Conservation (phyloP, 345 rosid genomes). For the Leavenworthia alabamica region DNA sequence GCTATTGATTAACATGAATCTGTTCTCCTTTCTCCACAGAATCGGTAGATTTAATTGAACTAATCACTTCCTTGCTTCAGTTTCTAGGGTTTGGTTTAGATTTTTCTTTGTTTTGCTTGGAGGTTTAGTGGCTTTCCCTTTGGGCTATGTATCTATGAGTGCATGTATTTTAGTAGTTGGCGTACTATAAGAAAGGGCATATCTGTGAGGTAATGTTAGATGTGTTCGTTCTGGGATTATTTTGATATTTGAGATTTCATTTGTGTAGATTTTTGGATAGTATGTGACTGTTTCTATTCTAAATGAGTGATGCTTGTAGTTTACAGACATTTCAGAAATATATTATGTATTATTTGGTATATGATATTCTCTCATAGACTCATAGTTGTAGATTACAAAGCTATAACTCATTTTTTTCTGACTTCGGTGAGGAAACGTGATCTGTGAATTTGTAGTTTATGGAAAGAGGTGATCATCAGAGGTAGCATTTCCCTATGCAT, state of each 20-base stretch:
- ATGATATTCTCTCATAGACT: background rate
- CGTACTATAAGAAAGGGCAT: background rate
- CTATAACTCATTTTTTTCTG: background rate
- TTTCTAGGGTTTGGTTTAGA: conserved; percentile 28
- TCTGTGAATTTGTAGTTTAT: conserved; percentile 35
- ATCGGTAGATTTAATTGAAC: conserved; percentile 14
- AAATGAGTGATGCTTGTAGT: background rate
- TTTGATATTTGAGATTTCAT: background rate
- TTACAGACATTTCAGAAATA: background rate
- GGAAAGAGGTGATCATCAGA: conserved; percentile 37
- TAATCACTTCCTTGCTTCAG: background rate
- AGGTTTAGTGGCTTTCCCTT: conserved; percentile 21
- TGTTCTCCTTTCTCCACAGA: background rate
- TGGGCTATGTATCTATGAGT: conserved; percentile 9
- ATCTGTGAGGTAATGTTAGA: background rate
- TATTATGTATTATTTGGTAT: background rate
- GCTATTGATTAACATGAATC: background rate
- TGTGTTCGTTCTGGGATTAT: conserved; percentile 8
- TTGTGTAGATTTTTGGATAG: background rate
- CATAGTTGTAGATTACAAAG: background rate
- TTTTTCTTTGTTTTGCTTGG: background rate
- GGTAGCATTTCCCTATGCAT: conserved; percentile 67
- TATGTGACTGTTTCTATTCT: background rate
- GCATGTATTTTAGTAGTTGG: conserved; percentile 7
- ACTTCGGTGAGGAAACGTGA: conserved; percentile 14